Base-by-base conservation (phyloP, 192 early-diverging fungal genomes). In the Podila clonocystis region DNA sequence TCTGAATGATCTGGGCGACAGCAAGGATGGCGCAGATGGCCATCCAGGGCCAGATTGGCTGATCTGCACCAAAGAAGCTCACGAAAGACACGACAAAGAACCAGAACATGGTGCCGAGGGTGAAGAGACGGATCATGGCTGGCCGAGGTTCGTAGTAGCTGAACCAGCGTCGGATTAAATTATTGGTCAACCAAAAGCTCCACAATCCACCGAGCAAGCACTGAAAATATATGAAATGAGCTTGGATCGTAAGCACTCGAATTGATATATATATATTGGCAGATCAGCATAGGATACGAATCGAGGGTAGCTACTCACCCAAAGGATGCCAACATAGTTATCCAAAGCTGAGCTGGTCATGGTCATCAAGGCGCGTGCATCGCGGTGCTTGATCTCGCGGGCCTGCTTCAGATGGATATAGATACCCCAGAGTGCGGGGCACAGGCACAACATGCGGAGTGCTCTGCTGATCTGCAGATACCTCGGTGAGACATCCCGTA, bases 1-100 rank as follows among this genome's bases (percentile, higher is more conserved):
- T 82, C 33, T 85, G 84, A 36, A 82, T 80, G 33, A 83, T 72
- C 31, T 88, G 85, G 5, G 83, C 75, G 4, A 86, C 50, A 6
- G 86, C 74, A 15, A 89, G 72, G 15, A 89, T 72, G 28, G 76
- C 52, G 36, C 86, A 85, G 34, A 86, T 85, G 11, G 82, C 75
- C 82, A 90, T 86, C 89, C 87, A 88, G 8, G 74, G 82, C 87
- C 87, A 86, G 36, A 89, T 85, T 28, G 89, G 89, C 29, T 88
- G 75, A 71, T 90, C 89, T 26, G 69, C 70, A 9, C 89, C 89
- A 76, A 85, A 88, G 52, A 75, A 82, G 36, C 84, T 84, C 0
- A 90, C 82, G 30, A 85, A 87, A 2, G 83, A 79, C n/a, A 85
- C 86, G 0, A 86, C 65, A 36, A 64, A 80, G 15, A 86, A 84